These are phyloP conservation scores for Ilex paraguariensis DNA, from an alignment of 305 asterid species.

Conservation along the genomic window DNA sequence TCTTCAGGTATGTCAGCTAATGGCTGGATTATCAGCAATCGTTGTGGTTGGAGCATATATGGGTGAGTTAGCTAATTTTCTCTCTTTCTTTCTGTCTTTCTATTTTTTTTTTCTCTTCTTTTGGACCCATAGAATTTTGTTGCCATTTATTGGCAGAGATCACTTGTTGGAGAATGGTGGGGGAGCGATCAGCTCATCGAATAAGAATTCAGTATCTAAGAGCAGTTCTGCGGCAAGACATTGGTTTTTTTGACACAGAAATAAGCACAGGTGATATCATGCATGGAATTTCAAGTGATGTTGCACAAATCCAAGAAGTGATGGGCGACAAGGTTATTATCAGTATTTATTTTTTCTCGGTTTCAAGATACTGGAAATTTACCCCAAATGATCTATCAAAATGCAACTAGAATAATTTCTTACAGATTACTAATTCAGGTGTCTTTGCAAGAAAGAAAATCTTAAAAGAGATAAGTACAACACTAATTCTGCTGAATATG, in stretches of 20 bases:
- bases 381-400: no score
- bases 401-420: no score
- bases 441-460: no score
- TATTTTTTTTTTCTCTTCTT: not conserved
- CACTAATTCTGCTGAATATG: no score
- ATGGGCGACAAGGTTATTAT: conserved; percentile 78
- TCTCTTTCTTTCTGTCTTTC: conserved; percentile 3
- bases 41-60: conserved; percentile 79
- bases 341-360: not conserved
- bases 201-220: conserved; percentile 72
- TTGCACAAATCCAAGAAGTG: conserved; percentile 89
- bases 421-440: no score
- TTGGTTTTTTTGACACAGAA: conserved; percentile 71
- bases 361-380: not conserved
- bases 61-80: conserved; percentile 31
- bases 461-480: no score
- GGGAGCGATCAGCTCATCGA: conserved; percentile 78
- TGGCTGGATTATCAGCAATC: conserved; percentile 63
- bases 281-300: conserved; percentile 93
- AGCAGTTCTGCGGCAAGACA: conserved; percentile 71
- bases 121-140: not conserved
- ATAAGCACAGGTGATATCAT: conserved; percentile 69
- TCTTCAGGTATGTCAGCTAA: conserved; percentile 56
- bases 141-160: conserved; percentile 43
- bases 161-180: conserved; percentile 80